A percentile compares a stretch with the other conserved stretches of the same genome.
These are phyloP conservation scores for Lipomyces japonicus DNA, from an alignment of 805 yeast species.

Conservation along the genomic window DNA sequence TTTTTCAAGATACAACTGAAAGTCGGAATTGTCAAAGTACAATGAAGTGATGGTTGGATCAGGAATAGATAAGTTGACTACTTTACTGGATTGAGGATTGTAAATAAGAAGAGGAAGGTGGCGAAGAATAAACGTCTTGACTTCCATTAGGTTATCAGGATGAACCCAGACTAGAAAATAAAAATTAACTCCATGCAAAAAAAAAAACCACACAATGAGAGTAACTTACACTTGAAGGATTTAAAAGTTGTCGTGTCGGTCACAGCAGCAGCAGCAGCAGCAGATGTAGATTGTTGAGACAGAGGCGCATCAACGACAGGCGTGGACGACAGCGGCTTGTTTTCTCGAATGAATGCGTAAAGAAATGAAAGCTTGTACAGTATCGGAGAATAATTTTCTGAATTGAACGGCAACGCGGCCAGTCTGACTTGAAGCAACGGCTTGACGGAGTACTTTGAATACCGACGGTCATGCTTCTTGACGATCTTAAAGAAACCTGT, in stretches of 20 bases:
- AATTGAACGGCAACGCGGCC: conserved; percentile 82
- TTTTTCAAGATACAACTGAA: conserved; percentile 83
- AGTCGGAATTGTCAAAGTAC: conserved; percentile 79
- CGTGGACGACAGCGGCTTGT: conserved; percentile 39
- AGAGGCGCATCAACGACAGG: not conserved
- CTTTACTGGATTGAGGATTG: conserved; percentile 46
- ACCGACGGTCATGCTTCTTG: conserved; percentile 91
- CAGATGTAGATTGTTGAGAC: conserved; percentile 25
- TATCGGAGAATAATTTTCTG: conserved; percentile 91
- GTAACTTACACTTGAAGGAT: conserved; percentile 33
- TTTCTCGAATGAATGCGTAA: conserved; percentile 77
- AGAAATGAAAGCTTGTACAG: conserved; percentile 71
- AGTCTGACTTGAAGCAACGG: conserved; percentile 85
- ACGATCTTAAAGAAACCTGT: conserved; percentile 94
- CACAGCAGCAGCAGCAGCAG: conserved; percentile 30
- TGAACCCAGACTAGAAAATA: conserved; percentile 93
- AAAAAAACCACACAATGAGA: not conserved
- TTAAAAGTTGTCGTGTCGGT: conserved; percentile 34
- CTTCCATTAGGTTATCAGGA: conserved; percentile 96
- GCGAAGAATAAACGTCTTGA: conserved; percentile 89
- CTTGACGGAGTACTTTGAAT: conserved; percentile 80
- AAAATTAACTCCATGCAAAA: not conserved
- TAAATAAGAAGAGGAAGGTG: conserved; percentile 90
- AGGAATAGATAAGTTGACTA: conserved; percentile 33
- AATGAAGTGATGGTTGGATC: conserved; percentile 85